Evolutionary conservation across 768 basidiomycete genomes (phyloP).

Genomic region (Boletus barrowsii): DNA sequence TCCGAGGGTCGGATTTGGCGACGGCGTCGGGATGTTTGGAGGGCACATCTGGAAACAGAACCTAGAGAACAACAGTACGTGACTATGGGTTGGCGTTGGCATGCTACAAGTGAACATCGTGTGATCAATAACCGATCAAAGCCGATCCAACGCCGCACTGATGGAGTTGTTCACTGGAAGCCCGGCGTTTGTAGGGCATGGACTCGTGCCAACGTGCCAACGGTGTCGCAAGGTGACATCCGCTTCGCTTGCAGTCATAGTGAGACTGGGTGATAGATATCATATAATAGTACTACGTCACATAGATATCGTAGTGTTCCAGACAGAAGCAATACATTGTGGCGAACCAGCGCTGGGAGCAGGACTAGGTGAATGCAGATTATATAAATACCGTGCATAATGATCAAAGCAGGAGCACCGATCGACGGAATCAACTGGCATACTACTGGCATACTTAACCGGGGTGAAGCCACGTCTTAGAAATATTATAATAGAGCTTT

Average conservation of each 20-base stretch:
- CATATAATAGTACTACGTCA: neutral
- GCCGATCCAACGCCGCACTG: conserved; percentile 15
- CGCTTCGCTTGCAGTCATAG: too few relatives aligned
- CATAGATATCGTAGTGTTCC: too few relatives aligned
- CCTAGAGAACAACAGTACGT: neutral
- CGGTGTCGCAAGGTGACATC: too few relatives aligned
- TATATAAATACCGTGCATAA: neutral
- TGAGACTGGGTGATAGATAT: neutral
- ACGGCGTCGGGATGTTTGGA: conserved; percentile 4
- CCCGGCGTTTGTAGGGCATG: neutral
- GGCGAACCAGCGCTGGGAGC: neutral
- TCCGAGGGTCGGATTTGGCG: neutral
- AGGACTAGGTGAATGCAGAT: neutral
- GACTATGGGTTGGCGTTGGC: neutral
- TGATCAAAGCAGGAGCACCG: too few relatives aligned
- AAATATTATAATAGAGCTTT: neutral
- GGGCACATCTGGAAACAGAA: neutral
- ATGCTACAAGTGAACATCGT: neutral
- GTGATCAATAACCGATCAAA: conserved; percentile 14
- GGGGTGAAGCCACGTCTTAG: neutral
- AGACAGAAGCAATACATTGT: neutral
- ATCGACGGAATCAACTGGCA: neutral
- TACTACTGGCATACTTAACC: neutral
- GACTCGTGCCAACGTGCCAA: too few relatives aligned
- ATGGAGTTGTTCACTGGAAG: neutral